Evolutionary conservation across 305 asterid species (phyloP).

Genomic region (Fraxinus ornus): DNA sequence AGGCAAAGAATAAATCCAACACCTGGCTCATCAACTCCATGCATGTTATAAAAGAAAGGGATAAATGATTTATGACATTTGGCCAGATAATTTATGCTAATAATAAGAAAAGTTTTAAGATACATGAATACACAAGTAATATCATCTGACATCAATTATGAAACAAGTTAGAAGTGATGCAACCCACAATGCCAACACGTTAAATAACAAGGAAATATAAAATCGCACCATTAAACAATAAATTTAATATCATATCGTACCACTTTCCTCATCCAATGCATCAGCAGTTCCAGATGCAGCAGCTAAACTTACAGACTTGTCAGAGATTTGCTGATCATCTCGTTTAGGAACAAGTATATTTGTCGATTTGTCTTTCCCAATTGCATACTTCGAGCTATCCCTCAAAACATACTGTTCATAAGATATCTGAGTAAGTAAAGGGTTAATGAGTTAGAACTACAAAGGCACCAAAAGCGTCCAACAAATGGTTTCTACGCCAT

Average conservation of each 20-base stretch:
- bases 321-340: conserved; percentile 41
- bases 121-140: background rate
- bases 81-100: background rate
- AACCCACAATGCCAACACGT: background rate
- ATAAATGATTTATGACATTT: background rate
- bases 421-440: conserved; percentile 24
- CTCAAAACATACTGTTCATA: conserved; percentile 59
- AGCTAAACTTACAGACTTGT: conserved; percentile 43
- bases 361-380: conserved; percentile 57
- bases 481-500: background rate
- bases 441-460: conserved; percentile 17
- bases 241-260: conserved; percentile 30
- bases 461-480: conserved; percentile 18
- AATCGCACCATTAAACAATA: conserved; percentile 6
- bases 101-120: background rate
- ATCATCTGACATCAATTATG: background rate
- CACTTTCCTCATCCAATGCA: conserved; percentile 48
- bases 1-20: background rate
- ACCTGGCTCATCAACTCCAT: background rate
- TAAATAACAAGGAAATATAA: background rate
- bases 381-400: conserved; percentile 49
- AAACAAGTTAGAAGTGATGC: background rate
- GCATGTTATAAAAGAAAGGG: background rate
- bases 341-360: conserved; percentile 43
- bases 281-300: conserved; percentile 13